Evolutionary conservation across 352 stramenopile species (phyloP), one percentile per base, ranked within the genome.

Genomic region (Aphanomyces euteiches): DNA sequence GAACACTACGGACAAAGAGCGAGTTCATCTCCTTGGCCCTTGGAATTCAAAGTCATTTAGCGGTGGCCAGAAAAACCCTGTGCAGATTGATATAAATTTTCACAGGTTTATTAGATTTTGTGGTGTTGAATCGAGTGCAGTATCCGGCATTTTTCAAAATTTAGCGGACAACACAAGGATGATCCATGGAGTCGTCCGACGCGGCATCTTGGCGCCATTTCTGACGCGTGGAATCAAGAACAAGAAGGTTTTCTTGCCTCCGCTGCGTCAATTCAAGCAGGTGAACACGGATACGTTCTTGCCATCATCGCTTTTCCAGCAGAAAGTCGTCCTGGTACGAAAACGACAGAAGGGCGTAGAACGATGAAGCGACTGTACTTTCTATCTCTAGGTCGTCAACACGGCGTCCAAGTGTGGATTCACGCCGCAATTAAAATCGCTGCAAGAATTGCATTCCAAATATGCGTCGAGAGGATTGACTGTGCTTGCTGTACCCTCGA

Each of bases 401-500:
- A 92, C 84, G 38, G 84, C 84, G 63, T 90, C 84, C 2, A 77
- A 83, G 70, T 92, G 84, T 72, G 72, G 61, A 1, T 69, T 77
- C 59, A 77, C 84, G 8, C 47, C 59, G 21, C 84, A 92, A 67
- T 71, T 92, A 15, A 69, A 76, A 41, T 78, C 75, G 41, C 68
- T 92, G 47, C 82, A 90, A 73, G 54, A 71, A 50, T 69, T 92
- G 50, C 79, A 92, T 58, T 75, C 83, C 17, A 72, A 67, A 41
- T 85, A 81, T 64, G 69, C 72, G 53, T 72, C 74, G 1, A 67
- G 66, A 21, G 84, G 84, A 1, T 73, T 92, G 4, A 63, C 85
- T 17, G 77, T 92, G 39, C 39, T 92, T 19, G 82, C 84, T 0
- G 81, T 92, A 28, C 84, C 84, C 19, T 88, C 78, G 7, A 86